Evolutionary conservation across 2,329 filamentous ascomycete species (phyloP).

Genomic region (Fusarium sterilihyphosum): DNA sequence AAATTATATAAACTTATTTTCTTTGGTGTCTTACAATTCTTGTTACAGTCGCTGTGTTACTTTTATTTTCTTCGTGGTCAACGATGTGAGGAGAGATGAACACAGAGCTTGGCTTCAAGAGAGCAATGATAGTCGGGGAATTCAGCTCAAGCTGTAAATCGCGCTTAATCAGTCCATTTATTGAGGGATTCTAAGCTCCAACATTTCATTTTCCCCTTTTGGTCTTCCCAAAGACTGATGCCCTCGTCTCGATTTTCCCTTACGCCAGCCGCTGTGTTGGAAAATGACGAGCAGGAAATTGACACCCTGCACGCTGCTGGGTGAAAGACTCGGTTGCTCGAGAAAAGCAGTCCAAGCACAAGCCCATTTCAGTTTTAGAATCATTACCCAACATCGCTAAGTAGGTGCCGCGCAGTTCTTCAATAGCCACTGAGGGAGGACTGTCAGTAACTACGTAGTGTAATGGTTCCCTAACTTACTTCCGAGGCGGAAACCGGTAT

Average conservation of each 20-base stretch:
- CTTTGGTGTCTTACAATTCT: too few relatives aligned
- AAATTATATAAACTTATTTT: too few relatives aligned
- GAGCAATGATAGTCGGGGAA: not conserved
- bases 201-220: not conserved
- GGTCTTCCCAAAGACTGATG: not conserved
- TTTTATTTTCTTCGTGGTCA: not conserved
- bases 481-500: not conserved
- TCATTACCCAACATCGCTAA: not conserved
- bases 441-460: not conserved
- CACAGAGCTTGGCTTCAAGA: not conserved
- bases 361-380: not conserved
- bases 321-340: not conserved
- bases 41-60: too few relatives aligned
- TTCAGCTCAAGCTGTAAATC: not conserved
- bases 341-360: conserved; percentile 5
- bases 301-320: not conserved
- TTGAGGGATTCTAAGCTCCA: not conserved
- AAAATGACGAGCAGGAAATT: not conserved
- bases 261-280: not conserved
- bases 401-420: not conserved
- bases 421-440: not conserved
- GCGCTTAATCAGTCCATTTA: not conserved
- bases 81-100: not conserved
- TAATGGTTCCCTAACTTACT: not conserved
- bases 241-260: not conserved